A percentile compares a stretch with the other conserved stretches of the same genome.
Conservation (phyloP, 768 basidiomycete species). For the Fomitopsis pulvina region DNA sequence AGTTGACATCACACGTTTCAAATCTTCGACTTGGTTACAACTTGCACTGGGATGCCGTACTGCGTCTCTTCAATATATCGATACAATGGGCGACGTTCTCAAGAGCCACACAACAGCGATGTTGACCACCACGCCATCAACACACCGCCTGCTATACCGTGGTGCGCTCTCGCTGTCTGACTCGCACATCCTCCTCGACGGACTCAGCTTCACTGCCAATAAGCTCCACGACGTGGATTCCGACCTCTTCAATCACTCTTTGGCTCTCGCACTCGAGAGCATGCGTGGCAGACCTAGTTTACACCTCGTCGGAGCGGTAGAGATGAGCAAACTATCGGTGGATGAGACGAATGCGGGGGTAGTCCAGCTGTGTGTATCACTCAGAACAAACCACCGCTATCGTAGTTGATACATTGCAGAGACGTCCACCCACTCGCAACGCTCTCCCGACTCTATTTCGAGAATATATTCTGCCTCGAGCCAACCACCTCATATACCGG, state of each 20-base stretch:
- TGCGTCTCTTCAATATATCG: too few species aligned
- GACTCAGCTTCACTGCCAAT: constrained; percentile 51
- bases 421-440: constrained; percentile 64
- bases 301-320: constrained; percentile 47
- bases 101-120: neutral
- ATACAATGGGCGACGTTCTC: too few species aligned
- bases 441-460: constrained; percentile 60
- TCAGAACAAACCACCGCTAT: constrained; percentile 19
- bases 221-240: constrained; percentile 3
- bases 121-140: constrained; percentile 3
- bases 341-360: constrained; percentile 45
- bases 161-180: constrained; percentile 70
- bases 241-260: constrained; percentile 53
- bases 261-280: constrained; percentile 69
- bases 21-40: too few species aligned
- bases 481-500: constrained; percentile 27
- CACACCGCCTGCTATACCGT: constrained; percentile 63
- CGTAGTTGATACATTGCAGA: constrained; percentile 27
- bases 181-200: constrained; percentile 66
- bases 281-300: constrained; percentile 71
- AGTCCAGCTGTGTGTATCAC: constrained; percentile 39
- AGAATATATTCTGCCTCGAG: constrained; percentile 57
- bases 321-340: constrained; percentile 48
- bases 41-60: too few species aligned
- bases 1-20: too few species aligned